These are phyloP conservation scores for Pleurostoma richardsiae DNA, from an alignment of 2,329 filamentous ascomycete species.

Conservation along the genomic window DNA sequence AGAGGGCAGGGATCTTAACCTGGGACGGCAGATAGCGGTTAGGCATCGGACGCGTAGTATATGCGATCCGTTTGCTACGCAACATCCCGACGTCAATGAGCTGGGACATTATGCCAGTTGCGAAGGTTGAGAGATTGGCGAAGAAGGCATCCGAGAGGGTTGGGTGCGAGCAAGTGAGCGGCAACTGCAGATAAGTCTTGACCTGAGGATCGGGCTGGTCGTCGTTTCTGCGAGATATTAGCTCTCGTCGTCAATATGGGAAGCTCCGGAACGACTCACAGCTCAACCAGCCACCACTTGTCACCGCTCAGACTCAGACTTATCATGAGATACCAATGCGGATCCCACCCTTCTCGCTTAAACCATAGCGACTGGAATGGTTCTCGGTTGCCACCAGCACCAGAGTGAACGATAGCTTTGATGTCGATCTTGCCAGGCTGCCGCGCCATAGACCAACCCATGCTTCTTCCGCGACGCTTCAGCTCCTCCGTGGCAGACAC, in stretches of 20 bases:
- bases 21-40: constrained; percentile 35
- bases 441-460: constrained; percentile 57
- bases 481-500: constrained; percentile 58
- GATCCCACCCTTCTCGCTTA: constrained; percentile 64
- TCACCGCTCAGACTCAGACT: constrained; percentile 69
- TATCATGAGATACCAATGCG: constrained; percentile 67
- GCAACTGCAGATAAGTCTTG: constrained; percentile 17
- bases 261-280: constrained; percentile 35
- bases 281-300: constrained; percentile 70
- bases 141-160: constrained; percentile 46
- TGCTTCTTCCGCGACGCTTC: constrained; percentile 51
- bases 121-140: constrained; percentile 43
- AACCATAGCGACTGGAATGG: constrained; percentile 65
- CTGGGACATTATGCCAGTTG: constrained; percentile 46
- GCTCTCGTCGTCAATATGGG: not conserved
- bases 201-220: constrained; percentile 21
- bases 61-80: constrained; percentile 36
- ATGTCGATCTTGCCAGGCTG: constrained; percentile 45
- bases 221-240: constrained; percentile 2
- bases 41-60: constrained; percentile 21
- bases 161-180: constrained; percentile 19
- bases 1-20: constrained; percentile 41
- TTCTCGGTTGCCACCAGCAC: constrained; percentile 30
- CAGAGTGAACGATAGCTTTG: constrained; percentile 56
- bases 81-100: constrained; percentile 43